Percentiles rank a stretch among this genome's conserved stretches.
phyloP scores from a whole-genome alignment of 2,329 filamentous ascomycete species.

The Dothidotthia symphoricarpi region DNA sequence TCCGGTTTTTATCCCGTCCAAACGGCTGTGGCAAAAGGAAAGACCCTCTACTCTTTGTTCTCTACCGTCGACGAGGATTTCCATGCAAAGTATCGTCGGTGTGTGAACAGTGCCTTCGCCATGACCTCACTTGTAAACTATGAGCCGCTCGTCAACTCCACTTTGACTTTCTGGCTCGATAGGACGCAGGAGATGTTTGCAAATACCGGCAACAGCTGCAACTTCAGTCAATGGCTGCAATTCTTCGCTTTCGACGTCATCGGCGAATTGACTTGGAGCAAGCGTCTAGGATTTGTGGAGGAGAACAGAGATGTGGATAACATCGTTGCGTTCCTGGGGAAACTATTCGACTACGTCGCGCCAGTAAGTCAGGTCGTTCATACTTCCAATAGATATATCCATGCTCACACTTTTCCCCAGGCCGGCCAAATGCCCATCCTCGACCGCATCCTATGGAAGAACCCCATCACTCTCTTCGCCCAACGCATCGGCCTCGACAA shows the following conservation, averaged over 20 bases:
- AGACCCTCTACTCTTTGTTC: constrained; percentile 69
- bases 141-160: constrained; percentile 76
- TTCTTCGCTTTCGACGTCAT: constrained; percentile 83
- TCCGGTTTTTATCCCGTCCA: constrained; percentile 81
- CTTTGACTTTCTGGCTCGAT: constrained; percentile 66
- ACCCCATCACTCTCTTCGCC: constrained; percentile 67
- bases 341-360: constrained; percentile 68
- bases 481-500: constrained; percentile 67
- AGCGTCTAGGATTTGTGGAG: constrained; percentile 73
- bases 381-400: too few species aligned
- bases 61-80: constrained; percentile 72
- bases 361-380: constrained; percentile 53
- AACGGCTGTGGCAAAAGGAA: constrained; percentile 67
- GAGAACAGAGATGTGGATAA: constrained; percentile 72
- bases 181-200: constrained; percentile 47
- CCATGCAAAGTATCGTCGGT: constrained; percentile 71
- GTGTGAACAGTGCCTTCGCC: constrained; percentile 72
- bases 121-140: constrained; percentile 77
- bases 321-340: constrained; percentile 64
- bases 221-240: constrained; percentile 72
- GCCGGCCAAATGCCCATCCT: constrained; percentile 73
- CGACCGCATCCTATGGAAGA: constrained; percentile 70
- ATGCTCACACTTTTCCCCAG: constrained; percentile 36
- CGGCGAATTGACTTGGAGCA: constrained; percentile 73
- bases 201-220: constrained; percentile 50